Evolutionary conservation across 129 eudicot species (phyloP), one percentile per base, ranked within the genome.

Genomic region (Ambrosia artemisiifolia): DNA sequence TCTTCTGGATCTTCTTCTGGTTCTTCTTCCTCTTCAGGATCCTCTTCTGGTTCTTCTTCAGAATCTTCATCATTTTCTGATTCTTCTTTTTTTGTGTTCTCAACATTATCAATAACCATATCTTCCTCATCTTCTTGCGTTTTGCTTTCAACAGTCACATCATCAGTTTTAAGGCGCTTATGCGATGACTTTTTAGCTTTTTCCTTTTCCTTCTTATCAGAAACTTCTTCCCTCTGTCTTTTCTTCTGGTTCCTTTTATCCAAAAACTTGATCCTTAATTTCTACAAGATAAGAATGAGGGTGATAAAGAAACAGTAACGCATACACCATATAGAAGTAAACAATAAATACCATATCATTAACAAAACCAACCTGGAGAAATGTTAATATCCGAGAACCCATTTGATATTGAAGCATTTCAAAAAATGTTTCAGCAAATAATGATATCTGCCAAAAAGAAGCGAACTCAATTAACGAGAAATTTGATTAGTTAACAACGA

Each of bases 351-450:
- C 44, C 46, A 66, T 35, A 47, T 4, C 40, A 18, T 11, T 20
- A 71, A 62, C 24, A 34, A 33, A 42, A 47, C 85, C 54, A 74
- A 88, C 99, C 97, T 95, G 91, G 57, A 95, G 94, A 78, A 88
- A 95, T 7, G 73, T 36, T 68, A 90, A 78, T 28, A 95, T 79
- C 61, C 94, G 88, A 75, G 80, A 84, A 67, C 97, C 99, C 99
- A 95, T 95, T 74, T 90, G 87, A 71, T 81, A 88, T 53, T 90
- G 97, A 61, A 95, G 96, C 99, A 95, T 88, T 87, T 95, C 99
- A 80, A 86, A 83, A 9, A 95, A 76, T 48, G 96, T 81, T 71
- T 95, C 99, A 2, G 99, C 96, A 90, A 95, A 90, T 33, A 95
- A 53, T 20, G 97, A 95, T 66, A 95, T 85, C 97, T 94, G 89